These are phyloP conservation scores for Xylaria sp. DNA, from an alignment of 2,329 filamentous ascomycete genomes.

Conservation along the genomic window DNA sequence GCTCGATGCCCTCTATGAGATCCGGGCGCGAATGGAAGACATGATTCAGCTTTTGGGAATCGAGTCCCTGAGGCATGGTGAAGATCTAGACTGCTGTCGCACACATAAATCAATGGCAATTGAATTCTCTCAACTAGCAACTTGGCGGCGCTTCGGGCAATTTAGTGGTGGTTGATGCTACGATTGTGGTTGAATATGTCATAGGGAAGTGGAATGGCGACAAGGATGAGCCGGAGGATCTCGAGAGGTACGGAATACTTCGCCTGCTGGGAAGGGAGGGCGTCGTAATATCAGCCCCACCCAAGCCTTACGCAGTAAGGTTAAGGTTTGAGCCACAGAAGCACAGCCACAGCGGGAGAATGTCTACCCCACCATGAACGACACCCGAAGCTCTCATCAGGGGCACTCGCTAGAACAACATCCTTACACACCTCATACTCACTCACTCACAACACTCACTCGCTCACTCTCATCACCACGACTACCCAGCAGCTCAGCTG, in stretches of 20 bases:
- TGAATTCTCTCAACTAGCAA: neutral
- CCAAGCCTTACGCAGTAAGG: neutral
- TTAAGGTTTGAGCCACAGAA: constrained; percentile 1
- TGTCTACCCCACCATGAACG: neutral
- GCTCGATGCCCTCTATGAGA: constrained; percentile 48
- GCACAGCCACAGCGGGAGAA: neutral
- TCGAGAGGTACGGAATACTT: neutral
- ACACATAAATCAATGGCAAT: constrained; percentile 1
- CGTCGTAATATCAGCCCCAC: neutral
- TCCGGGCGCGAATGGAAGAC: constrained; percentile 54
- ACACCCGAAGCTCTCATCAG: neutral
- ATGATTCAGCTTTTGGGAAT: constrained; percentile 44
- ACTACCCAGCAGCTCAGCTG: neutral
- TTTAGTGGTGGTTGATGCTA: neutral
- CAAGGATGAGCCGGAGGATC: constrained; percentile 12
- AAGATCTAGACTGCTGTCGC: neutral
- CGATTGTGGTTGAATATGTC: neutral
- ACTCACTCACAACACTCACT: too few relatives aligned
- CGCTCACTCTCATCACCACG: too few relatives aligned
- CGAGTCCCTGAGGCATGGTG: constrained; percentile 42
- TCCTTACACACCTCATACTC: too few relatives aligned
- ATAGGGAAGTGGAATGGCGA: neutral
- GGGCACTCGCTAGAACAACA: neutral
- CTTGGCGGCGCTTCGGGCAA: neutral
- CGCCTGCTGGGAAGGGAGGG: too few relatives aligned